Conservation (phyloP, 1,284 basidiomycete genomes). For the Cerioporus squamosus region DNA sequence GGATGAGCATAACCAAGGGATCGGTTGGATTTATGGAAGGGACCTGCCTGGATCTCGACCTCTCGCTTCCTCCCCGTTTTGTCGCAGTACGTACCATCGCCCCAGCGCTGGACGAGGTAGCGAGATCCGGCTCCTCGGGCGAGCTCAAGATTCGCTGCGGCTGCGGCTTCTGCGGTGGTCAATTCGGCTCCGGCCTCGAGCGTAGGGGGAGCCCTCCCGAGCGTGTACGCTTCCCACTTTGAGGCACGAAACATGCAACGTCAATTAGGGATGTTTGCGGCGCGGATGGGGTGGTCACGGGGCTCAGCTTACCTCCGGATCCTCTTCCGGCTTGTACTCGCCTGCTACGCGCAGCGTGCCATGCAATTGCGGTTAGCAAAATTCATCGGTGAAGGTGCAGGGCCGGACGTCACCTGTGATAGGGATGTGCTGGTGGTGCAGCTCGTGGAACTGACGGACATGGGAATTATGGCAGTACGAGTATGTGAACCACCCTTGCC, state of each 20-base stretch:
- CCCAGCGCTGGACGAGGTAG: slow-evolving; percentile 92
- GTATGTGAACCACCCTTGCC: slow-evolving; percentile 95
- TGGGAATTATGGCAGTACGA: slow-evolving; percentile 92
- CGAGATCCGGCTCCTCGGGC: slow-evolving; percentile 78
- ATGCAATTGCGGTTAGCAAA: slow-evolving; percentile 25
- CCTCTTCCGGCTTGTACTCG: slow-evolving; percentile 78
- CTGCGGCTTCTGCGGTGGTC: slow-evolving; percentile 66
- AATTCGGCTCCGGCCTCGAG: slow-evolving; percentile 67
- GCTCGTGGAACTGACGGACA: slow-evolving; percentile 89
- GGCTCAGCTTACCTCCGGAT: slow-evolving; percentile 62
- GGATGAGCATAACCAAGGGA: not conserved
- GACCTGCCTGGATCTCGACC: slow-evolving; percentile 87
- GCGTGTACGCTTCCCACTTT: slow-evolving; percentile 82
- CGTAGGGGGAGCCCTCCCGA: slow-evolving; percentile 70
- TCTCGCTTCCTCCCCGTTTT: slow-evolving; percentile 85
- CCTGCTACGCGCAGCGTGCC: slow-evolving; percentile 43
- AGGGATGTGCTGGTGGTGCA: slow-evolving; percentile 57
- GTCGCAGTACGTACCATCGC: slow-evolving; percentile 89
- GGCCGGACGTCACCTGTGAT: slow-evolving; percentile 55
- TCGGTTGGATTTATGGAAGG: not conserved
- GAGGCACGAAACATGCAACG: slow-evolving; percentile 7
- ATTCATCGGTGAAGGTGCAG: slow-evolving; percentile 11
- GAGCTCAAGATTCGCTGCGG: slow-evolving; percentile 71
- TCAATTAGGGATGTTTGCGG: slow-evolving; percentile 25
- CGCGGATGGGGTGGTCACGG: slow-evolving; percentile 27